Evolutionary conservation across 2,329 filamentous ascomycete genomes (phyloP), one percentile per base, ranked within the genome.

Genomic region (Ophiostoma populinum): DNA sequence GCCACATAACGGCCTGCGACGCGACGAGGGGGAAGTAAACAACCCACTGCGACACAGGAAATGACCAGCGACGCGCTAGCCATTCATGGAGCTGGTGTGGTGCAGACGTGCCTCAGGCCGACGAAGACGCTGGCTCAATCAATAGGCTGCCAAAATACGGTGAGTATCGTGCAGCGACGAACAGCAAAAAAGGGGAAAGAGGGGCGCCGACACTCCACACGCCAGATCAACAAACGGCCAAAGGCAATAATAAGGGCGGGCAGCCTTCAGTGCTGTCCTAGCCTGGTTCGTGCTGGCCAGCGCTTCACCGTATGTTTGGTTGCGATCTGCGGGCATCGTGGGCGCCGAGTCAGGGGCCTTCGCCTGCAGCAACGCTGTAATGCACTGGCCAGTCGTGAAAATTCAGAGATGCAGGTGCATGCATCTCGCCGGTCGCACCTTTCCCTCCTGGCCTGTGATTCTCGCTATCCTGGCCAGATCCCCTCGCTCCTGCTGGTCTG

Each of bases 21-120:
- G 39, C 39, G 32, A 32, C 39, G n/a, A 16, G 26, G 25, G 24
- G 16, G n/a, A n/a, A n/a, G n/a, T n/a, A n/a, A n/a, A n/a, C n/a
- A n/a, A n/a, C n/a, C 13, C 26, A 42, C 36, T 35, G 36, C 18
- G 13, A 24, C 22, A 16, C 20, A 29, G 37, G 37, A 33, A 32
- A 38, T 35, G 32, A 38, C 25, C 22, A 17, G 12, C 27, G 28
- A 38, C 33, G 27, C 40, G 42, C 42, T 43, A 43, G 31, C 35
- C 32, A 27, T 24, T 38, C 32, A 13, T 31, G 35, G 25, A 24
- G 24, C 25, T 24, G 24, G 26, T 35, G 21, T 7, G 20, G 31
- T 26, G 35, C 28, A 36, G 5, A 16, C 15, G 9, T 44, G 40
- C 39, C 42, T 43, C 28, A 44, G 42, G 39, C 40, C n/a, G n/a